Evolutionary conservation across 2,329 filamentous ascomycete species (phyloP).

Genomic region (Diaporthe sp.): DNA sequence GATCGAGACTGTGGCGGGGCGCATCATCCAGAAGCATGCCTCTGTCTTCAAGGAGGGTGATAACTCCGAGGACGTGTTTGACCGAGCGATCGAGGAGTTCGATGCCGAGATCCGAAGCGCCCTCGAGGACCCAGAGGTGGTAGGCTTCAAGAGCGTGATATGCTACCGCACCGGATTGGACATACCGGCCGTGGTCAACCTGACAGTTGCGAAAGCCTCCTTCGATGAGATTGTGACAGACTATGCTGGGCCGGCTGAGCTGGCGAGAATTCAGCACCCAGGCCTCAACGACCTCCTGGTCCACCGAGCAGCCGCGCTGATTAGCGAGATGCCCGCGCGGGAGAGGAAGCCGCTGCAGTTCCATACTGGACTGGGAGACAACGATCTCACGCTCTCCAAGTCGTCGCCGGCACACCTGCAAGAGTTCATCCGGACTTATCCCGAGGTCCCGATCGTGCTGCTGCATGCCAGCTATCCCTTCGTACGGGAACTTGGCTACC

Average conservation of each 20-base stretch:
- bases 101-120: conserved; percentile 66
- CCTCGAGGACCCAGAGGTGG: conserved; percentile 76
- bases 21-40: conserved; percentile 66
- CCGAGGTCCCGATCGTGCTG: conserved; percentile 80
- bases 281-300: conserved; percentile 80
- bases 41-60: conserved; percentile 53
- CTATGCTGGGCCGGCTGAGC: conserved; percentile 51
- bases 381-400: conserved; percentile 78
- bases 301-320: conserved; percentile 71
- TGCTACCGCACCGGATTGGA: conserved; percentile 84
- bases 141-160: conserved; percentile 86
- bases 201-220: conserved; percentile 56
- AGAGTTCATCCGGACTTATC: conserved; percentile 77
- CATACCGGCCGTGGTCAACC: conserved; percentile 62
- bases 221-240: conserved; percentile 54
- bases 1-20: conserved; percentile 80
- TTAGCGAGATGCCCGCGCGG: conserved; percentile 61
- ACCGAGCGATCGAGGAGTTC: conserved; percentile 65
- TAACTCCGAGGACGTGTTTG: conserved; percentile 56
- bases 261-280: conserved; percentile 72
- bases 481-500: conserved; percentile 82
- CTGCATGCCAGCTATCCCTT: conserved; percentile 88
- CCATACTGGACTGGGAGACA: conserved; percentile 86
- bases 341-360: conserved; percentile 83
- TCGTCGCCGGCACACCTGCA: conserved; percentile 85